Base-by-base conservation (phyloP, 2,329 filamentous ascomycete species). In the Eutypella sp. region DNA sequence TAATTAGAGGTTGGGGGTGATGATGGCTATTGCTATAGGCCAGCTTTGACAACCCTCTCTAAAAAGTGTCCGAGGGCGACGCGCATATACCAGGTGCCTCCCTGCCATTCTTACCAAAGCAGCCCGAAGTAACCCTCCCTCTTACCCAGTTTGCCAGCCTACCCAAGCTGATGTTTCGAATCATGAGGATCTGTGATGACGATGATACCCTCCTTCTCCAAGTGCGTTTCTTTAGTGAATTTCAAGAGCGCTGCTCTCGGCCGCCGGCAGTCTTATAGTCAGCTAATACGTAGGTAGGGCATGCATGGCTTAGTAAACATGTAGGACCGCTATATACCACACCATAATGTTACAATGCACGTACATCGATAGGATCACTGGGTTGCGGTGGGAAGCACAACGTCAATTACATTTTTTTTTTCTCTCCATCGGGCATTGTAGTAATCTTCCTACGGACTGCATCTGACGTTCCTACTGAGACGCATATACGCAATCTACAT, bases 151-250 rank as follows among this genome's bases (percentile, higher is more conserved):
- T n/a, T n/a, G n/a, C n/a, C n/a, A n/a, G n/a, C n/a, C n/a, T n/a
- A n/a, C n/a, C n/a, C n/a, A n/a, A n/a, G n/a, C n/a, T n/a, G 15
- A 24, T 39, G 36, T 39, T 39, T 39, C 36, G 20, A 39, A n/a
- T 22, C 15, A 23, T 16, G 20, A 24, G 20, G 20, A 22, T 39
- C 20, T 18, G 19, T 39, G 20, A 24, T 15, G 11, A 39, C 20
- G 19, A 39, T 39, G 36, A 39, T 23, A 39, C 36, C 36, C 20
- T 39, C 36, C 36, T 15, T 15, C 19, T 39, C 20, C 19, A 22
- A 33, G 29, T 15, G 13, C 29, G 13, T 11, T 33, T 33, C 13
- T n/a, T 33, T 33, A 15, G 29, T n/a, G n/a, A n/a, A n/a, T n/a
- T n/a, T n/a, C n/a, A n/a, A n/a, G n/a, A n/a, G n/a, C n/a, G n/a